Evolutionary conservation across 805 yeast genomes (phyloP).

Genomic region (Yarrowia osloensis): DNA sequence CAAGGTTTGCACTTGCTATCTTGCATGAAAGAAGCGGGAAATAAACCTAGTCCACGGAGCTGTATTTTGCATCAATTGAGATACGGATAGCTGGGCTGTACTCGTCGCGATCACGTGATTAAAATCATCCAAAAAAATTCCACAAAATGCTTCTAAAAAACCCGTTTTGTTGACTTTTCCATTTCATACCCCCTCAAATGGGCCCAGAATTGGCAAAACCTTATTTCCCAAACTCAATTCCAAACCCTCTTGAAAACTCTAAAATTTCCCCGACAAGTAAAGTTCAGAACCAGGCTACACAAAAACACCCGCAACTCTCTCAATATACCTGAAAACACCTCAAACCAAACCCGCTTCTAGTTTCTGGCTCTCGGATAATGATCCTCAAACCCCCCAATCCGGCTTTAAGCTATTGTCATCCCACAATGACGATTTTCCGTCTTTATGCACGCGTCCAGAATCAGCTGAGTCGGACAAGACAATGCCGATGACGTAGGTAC

Average conservation of each 20-base stretch:
- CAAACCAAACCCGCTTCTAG: neutral
- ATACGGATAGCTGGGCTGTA: neutral
- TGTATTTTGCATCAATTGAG: neutral
- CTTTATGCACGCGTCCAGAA: neutral
- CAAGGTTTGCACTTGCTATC: neutral
- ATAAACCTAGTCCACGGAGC: neutral
- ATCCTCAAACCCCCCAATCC: too few relatives aligned
- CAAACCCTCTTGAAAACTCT: neutral
- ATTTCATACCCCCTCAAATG: neutral
- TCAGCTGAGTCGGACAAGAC: slow-evolving; percentile 5
- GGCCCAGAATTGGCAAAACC: neutral
- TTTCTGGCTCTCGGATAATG: neutral
- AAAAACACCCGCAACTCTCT: neutral
- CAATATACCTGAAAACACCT: neutral
- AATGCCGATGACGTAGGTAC: neutral
- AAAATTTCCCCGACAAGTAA: neutral
- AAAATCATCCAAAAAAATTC: neutral
- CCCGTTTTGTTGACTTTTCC: too few relatives aligned
- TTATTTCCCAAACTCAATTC: neutral
- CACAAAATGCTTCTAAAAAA: too few relatives aligned
- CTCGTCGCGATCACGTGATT: neutral
- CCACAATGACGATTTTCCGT: neutral
- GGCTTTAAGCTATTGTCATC: neutral
- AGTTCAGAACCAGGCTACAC: neutral
- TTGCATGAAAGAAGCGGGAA: neutral